These are phyloP conservation scores for Diaporthe longicolla DNA, from an alignment of 2,329 filamentous ascomycete species.

Conservation along the genomic window DNA sequence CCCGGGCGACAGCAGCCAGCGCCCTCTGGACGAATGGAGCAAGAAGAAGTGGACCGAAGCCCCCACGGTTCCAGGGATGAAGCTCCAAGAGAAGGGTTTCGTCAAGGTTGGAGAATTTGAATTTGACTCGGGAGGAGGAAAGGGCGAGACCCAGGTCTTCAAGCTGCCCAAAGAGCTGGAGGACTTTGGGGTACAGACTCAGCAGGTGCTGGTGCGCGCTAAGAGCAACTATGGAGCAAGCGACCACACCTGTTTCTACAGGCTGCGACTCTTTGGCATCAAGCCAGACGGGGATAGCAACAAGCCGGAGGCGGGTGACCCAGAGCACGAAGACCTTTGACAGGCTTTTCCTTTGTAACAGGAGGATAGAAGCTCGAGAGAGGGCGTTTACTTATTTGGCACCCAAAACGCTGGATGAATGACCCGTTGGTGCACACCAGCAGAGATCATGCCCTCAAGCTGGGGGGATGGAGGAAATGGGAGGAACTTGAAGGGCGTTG, in stretches of 20 bases:
- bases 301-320: slow-evolving; percentile 10
- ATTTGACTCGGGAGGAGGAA: slow-evolving; percentile 63
- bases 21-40: slow-evolving; percentile 60
- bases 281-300: slow-evolving; percentile 48
- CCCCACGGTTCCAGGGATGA: slow-evolving; percentile 41
- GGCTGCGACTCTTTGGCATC: slow-evolving; percentile 69
- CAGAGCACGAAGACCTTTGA: neutral
- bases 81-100: slow-evolving; percentile 57
- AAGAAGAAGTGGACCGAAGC: slow-evolving; percentile 56
- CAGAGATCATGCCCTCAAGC: neutral
- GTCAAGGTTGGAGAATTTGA: slow-evolving; percentile 71
- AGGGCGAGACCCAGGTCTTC: slow-evolving; percentile 63
- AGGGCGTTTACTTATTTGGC: neutral
- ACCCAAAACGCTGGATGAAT: neutral
- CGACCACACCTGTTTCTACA: slow-evolving; percentile 76
- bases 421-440: neutral
- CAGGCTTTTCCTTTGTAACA: slow-evolving; percentile 8
- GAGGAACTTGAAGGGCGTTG: neutral
- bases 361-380: neutral
- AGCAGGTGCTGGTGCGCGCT: slow-evolving; percentile 68
- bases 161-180: slow-evolving; percentile 64
- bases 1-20: slow-evolving; percentile 59
- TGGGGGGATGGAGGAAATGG: neutral
- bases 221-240: slow-evolving; percentile 70
- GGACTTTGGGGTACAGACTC: slow-evolving; percentile 63